Base-by-base conservation (phyloP, 164 flowering plant species). In the Dillenia suffruticosa region DNA sequence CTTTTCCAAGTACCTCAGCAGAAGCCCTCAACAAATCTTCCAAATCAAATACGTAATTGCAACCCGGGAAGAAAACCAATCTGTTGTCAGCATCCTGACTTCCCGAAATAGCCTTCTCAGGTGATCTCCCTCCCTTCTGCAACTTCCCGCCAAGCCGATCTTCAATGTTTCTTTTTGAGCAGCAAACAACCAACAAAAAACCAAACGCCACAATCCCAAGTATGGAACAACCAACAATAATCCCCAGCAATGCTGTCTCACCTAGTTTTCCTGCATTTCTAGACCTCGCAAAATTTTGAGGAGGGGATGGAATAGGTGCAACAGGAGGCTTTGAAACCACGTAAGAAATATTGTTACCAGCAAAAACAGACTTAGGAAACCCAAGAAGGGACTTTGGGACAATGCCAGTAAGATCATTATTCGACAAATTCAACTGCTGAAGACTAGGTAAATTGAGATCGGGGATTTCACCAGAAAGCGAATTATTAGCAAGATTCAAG, bases 11-110 rank as follows among this genome's bases (percentile, higher is more conserved):
- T 9, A 87, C 84, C 72, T 87, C 92, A 24, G 92, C 92, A 48
- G 92, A 87, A 66, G 92, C 92, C 71, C 89, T 79, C 74, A 87
- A 61, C 51, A 87, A 70, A 76, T 87, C 92, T 70, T 87, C 92
- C 75, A 87, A 72, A 76, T 87, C 89, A 61, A 87, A 87, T 9
- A 78, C 81, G 66, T 78, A 81, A 49, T 66, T 75, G 55, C 86
- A 84, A 0, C 89, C 92, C 71, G 81, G 82, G 60, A 87, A 87
- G 79, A 87, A 87, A 52, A 74, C 77, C 70, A 87, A 45, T 52
- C 70, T 73, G 58, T 83, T 84, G 54, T 70, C 77, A 3, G 76
- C 84, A 72, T 81, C 88, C 52, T 80, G 78, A 49, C 68, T 74
- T 63, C 81, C 68, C 0, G 86, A 77, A 55, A 79, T 65, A 12